Evolutionary conservation across 805 yeast genomes (phyloP), one percentile per base, ranked within the genome.

Genomic region (Candida xiaguanensis): DNA sequence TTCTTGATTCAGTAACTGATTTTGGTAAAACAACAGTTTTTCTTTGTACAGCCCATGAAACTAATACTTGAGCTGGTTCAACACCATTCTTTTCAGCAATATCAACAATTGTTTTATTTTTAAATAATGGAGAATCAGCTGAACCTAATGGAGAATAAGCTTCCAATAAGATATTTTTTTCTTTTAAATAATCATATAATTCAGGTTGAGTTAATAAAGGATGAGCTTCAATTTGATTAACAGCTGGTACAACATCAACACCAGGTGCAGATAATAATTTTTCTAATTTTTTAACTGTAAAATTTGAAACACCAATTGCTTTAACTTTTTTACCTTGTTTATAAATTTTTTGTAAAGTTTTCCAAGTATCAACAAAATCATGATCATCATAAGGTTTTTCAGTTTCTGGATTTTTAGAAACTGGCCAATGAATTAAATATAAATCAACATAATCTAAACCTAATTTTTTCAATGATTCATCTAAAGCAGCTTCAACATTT

Each of bases 401-500:
- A 20, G 49, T 46, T 16, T 34, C 77, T 69, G 69, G 59, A 38
- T 70, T 73, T 42, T 75, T 58, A 11, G 60, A 50, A 31, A 48
- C 50, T 5, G 95, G 95, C 95, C 95, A 87, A 62, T 87, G 95
- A 57, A 86, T 73, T 54, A 87, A 70, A 56, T 80, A 80, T 43
- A 87, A 65, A 56, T 87, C 95, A 38, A 87, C 82, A 52, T 87
- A 87, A 36, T 82, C 91, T 49, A 85, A 53, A 0, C 80, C 80
- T 45, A 86, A 67, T 52, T 80, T 77, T 49, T 70, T 51, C 52
- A 86, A 67, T 5, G 90, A 81, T 36, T 61, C 65, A 8, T 77
- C 72, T 29, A 85, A 60, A 8, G 83, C 84, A 15, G 55, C 63
- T 25, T 54, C 74, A 9, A 80, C 80, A 42, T 69, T 58, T 44